Percentiles rank a stretch among this genome's conserved stretches.
These are phyloP conservation scores for Coemansia sp. DNA, from an alignment of 192 early-diverging fungal species.

Conservation along the genomic window DNA sequence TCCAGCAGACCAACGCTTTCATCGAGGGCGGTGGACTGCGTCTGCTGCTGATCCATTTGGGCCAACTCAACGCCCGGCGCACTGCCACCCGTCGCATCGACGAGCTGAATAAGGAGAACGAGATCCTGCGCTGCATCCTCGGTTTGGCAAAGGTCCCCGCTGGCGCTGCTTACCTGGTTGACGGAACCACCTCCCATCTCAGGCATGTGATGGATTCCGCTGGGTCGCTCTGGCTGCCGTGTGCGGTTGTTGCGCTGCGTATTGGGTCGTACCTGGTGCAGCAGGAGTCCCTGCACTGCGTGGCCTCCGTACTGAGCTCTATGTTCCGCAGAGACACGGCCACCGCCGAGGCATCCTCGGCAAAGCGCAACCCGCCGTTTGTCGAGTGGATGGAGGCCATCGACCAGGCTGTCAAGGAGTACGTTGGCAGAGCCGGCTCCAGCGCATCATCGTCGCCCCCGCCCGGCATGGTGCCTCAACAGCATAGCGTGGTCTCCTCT, in stretches of 20 bases:
- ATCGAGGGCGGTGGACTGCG: constrained; percentile 45
- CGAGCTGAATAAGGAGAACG: constrained; percentile 45
- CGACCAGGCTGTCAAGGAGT: constrained; percentile 32
- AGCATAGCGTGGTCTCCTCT: neutral
- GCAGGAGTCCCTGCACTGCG: constrained; percentile 14
- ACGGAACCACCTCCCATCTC: constrained; percentile 12
- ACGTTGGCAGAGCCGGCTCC: neutral
- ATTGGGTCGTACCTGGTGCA: constrained; percentile 32
- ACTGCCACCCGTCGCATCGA: constrained; percentile 33
- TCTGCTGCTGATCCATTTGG: constrained; percentile 39
- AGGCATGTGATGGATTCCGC: constrained; percentile 38
- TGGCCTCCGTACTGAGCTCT: constrained; percentile 15
- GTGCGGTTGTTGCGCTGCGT: constrained; percentile 34
- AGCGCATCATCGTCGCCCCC: neutral
- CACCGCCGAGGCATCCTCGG: constrained; percentile 1
- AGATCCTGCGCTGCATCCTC: constrained; percentile 44
- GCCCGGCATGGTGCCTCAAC: neutral
- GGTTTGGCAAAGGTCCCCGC: constrained; percentile 31
- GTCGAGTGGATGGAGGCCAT: constrained; percentile 50
- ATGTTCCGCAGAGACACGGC: constrained; percentile 38
- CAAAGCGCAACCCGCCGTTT: constrained; percentile 30
- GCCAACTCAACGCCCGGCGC: constrained; percentile 38
- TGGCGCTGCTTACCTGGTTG: constrained; percentile 22
- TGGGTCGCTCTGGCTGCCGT: constrained; percentile 42
- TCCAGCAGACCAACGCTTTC: constrained; percentile 42